These are phyloP conservation scores for Globisporangium cystogenes DNA, from an alignment of 352 stramenopile species.

Conservation along the genomic window DNA sequence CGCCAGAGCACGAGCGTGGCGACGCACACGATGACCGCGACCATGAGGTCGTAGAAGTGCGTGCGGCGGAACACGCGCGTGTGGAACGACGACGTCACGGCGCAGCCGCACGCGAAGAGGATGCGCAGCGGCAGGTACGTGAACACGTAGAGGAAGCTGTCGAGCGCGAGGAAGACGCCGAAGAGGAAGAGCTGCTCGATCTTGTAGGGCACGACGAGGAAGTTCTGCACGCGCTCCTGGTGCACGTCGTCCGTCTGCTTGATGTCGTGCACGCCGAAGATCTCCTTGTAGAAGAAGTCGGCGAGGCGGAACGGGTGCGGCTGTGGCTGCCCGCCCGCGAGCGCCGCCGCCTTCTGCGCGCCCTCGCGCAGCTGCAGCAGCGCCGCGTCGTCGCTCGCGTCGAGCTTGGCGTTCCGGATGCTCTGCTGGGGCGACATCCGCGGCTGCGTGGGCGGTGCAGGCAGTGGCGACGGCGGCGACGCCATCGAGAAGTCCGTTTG, in stretches of 20 bases:
- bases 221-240: constrained; percentile 79
- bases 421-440: not conserved
- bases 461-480: not conserved
- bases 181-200: constrained; percentile 90
- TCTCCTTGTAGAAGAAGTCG: constrained; percentile 84
- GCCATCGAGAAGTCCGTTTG: constrained; percentile 19
- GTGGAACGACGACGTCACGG: constrained; percentile 70
- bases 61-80: constrained; percentile 75
- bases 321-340: constrained; percentile 11
- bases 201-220: constrained; percentile 67
- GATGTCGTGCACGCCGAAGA: constrained; percentile 81
- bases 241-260: constrained; percentile 68
- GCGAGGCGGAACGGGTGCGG: constrained; percentile 54
- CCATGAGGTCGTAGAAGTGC: constrained; percentile 92
- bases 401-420: not conserved
- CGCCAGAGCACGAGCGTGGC: constrained; percentile 69
- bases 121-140: constrained; percentile 94
- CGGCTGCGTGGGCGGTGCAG: not conserved
- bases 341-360: not conserved
- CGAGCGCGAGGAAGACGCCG: constrained; percentile 92
- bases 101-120: constrained; percentile 70
- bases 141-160: constrained; percentile 97
- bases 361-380: not conserved
- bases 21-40: constrained; percentile 76
- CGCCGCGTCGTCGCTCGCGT: not conserved